Conservation (phyloP, 75 land plant genomes). For the Pseudotsuga menziesii region DNA sequence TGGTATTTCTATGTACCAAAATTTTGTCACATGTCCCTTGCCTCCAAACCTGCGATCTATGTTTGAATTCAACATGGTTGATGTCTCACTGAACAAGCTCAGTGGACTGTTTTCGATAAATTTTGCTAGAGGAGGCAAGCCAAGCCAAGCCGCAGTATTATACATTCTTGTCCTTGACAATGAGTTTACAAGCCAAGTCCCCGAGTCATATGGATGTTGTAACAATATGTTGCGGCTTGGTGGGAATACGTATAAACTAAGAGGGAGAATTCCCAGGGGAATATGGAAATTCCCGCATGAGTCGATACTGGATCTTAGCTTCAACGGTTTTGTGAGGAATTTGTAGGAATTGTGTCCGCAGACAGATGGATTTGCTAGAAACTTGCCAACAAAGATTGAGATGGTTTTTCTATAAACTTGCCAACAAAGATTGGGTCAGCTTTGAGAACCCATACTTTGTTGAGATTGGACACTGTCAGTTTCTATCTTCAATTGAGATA, state of each 20-base stretch:
- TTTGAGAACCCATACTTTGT: too few relatives aligned
- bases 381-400: constrained; percentile 35
- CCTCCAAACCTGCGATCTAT: constrained; percentile 53
- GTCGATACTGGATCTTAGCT: constrained; percentile 46
- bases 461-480: too few relatives aligned
- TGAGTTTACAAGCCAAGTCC: constrained; percentile 26
- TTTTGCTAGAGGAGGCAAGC: too few relatives aligned
- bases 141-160: constrained; percentile 41
- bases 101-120: constrained; percentile 11
- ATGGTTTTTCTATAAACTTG: too few relatives aligned
- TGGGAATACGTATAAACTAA: constrained; percentile 24
- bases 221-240: constrained; percentile 13
- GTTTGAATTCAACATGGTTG: constrained; percentile 43
- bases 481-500: too few relatives aligned
- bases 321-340: constrained; percentile 35
- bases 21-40: constrained; percentile 64
- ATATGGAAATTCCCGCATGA: constrained; percentile 51
- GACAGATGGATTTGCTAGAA: constrained; percentile 23
- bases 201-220: constrained; percentile 25
- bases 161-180: constrained; percentile 26
- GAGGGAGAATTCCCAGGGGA: constrained; percentile 58
- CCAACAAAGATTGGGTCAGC: too few relatives aligned
- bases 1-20: constrained; percentile 37
- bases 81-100: constrained; percentile 60
- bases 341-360: constrained; percentile 3